These are phyloP conservation scores for Harringtonia aguacate DNA, from an alignment of 2,329 filamentous ascomycete genomes.

Conservation along the genomic window DNA sequence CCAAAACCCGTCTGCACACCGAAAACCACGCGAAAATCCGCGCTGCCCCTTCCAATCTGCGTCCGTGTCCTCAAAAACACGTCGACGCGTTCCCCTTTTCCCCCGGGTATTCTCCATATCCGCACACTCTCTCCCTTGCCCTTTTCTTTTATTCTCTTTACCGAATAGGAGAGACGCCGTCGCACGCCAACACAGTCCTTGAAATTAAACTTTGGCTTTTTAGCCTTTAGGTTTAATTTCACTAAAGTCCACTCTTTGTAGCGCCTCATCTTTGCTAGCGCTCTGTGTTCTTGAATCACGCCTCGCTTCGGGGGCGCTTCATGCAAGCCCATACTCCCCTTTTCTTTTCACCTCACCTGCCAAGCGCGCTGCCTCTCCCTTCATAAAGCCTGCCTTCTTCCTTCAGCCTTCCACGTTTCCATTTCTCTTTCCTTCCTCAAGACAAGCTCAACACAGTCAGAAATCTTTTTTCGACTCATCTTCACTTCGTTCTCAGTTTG, in stretches of 20 bases:
- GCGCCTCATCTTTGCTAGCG: background rate
- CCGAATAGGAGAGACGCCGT: constrained; percentile 7
- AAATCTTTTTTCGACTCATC: background rate
- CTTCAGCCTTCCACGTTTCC: background rate
- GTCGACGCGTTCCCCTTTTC: background rate
- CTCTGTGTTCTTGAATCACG: too few relatives aligned
- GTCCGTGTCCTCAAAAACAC: background rate
- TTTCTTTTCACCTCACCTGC: background rate
- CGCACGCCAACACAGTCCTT: constrained; percentile 2
- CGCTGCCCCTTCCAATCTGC: background rate
- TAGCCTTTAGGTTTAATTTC: constrained; percentile 3
- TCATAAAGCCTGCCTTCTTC: background rate
- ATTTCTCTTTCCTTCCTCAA: background rate
- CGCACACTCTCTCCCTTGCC: background rate
- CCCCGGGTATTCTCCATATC: too few relatives aligned
- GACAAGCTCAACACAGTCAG: background rate
- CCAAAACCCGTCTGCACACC: background rate
- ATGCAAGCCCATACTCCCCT: too few relatives aligned
- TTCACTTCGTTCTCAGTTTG: background rate
- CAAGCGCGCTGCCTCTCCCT: background rate
- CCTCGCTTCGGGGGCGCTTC: too few relatives aligned
- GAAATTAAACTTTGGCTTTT: constrained; percentile 7
- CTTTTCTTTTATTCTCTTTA: background rate
- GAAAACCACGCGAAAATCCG: background rate
- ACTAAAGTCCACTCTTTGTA: background rate